Base-by-base conservation (phyloP, 2,329 filamentous ascomycete species). In the Venturia nashicola region DNA sequence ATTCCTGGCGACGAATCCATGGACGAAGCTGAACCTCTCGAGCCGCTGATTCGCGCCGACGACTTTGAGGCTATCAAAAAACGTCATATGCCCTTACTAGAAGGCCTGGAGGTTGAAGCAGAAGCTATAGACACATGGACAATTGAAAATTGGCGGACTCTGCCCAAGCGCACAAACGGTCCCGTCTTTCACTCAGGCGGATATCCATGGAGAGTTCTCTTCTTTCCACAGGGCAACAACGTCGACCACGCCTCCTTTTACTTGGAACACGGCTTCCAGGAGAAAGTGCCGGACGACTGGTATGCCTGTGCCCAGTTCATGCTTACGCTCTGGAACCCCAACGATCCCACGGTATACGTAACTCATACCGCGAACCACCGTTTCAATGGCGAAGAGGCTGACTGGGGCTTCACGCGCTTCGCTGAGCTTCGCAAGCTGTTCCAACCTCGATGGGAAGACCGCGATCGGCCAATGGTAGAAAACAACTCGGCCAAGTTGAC, bases 391-490 rank as follows among this genome's bases (percentile, higher is more conserved):
- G 94, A 97, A 54, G 94, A 99, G 75, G 91, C 91, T 32, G 94
- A 99, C 71, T 99, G 94, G 94, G 94, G 94, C 1, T 99, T 99
- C 74, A 99, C 94, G n/a, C 82, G 93, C 64, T 99, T 97, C 72
- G 86, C 91, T 14, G 94, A 97, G 74, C 82, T 96, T 61, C 83
- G 91, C 63, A 88, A 86, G 71, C 87, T 97, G 74, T 96, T 97
- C 72, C 87, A 87, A 66, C 79, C 86, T 42, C 82, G 85, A 1
- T 96, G 88, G 83, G 89, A 94, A 65, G 84, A 85, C 61, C 76
- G 76, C 66, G 80, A 80, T 20, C 83, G 89, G 65, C 90, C 88
- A 9, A 81, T 95, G 68, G 83, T 91, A 20, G 90, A 95, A 72
- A 85, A 90, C 70, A 88, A 93, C 65, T 77, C 79, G 8, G 88